Conservation (phyloP, 108 stramenopile species). For the Schizochytrium sp. region DNA sequence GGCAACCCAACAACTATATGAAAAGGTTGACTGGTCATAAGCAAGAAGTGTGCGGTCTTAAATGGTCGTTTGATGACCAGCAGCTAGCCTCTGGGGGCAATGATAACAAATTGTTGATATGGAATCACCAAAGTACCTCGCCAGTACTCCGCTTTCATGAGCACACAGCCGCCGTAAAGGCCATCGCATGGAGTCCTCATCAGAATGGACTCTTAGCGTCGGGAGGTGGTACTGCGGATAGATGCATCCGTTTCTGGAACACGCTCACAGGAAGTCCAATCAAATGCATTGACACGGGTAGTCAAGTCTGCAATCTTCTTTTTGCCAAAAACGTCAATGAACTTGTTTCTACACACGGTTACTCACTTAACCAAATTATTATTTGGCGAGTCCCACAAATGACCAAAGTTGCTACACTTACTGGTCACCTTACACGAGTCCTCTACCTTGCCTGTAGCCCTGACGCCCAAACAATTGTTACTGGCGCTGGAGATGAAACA, state of each 20-base stretch:
- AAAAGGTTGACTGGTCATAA: constrained; percentile 85
- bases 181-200: constrained; percentile 98
- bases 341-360: constrained; percentile 98
- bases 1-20: constrained; percentile 76
- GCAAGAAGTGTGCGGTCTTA: constrained; percentile 98
- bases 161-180: constrained; percentile 99
- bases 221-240: constrained; percentile 97
- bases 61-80: constrained; percentile 81
- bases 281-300: constrained; percentile 93
- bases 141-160: constrained; percentile 76
- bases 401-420: constrained; percentile 94
- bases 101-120: constrained; percentile 96
- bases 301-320: constrained; percentile 96
- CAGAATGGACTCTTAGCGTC: constrained; percentile 94
- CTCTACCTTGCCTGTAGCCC: constrained; percentile 95
- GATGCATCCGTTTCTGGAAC: constrained; percentile 98
- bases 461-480: constrained; percentile 95
- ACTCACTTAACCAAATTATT: constrained; percentile 85
- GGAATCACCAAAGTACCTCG: constrained; percentile 75
- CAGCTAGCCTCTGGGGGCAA: constrained; percentile 91
- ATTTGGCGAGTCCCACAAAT: constrained; percentile 90
- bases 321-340: constrained; percentile 97
- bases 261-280: constrained; percentile 86
- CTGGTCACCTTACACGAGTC: constrained; percentile 95
- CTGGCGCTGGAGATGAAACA: constrained; percentile 99